These are phyloP conservation scores for Mrakiaceae sp. DNA, from an alignment of 1,284 basidiomycete genomes.

Conservation along the genomic window DNA sequence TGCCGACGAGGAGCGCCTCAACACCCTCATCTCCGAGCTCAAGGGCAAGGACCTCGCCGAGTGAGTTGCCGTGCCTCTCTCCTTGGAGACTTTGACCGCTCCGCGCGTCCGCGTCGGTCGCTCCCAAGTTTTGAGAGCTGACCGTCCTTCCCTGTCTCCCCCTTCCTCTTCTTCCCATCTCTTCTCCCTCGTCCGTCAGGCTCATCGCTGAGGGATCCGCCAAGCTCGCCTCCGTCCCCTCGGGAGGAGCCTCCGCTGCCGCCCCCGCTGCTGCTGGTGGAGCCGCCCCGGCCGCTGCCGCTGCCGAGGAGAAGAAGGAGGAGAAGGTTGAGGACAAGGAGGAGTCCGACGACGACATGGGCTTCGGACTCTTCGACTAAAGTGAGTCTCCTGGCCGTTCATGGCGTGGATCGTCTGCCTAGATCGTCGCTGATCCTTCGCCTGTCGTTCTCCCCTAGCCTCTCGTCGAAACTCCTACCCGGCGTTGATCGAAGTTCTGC, in stretches of 20 bases:
- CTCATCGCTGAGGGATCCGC: slow-evolving; percentile 84
- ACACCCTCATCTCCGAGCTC: slow-evolving; percentile 83
- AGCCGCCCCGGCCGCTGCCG: slow-evolving; percentile 51
- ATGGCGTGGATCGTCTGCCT: background rate
- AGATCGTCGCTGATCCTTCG: too few relatives aligned
- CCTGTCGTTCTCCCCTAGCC: too few relatives aligned
- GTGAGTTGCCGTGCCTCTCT: slow-evolving; percentile 37
- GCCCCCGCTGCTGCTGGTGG: slow-evolving; percentile 43
- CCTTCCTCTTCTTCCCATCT: background rate
- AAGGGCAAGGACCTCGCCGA: slow-evolving; percentile 80
- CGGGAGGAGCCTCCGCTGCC: slow-evolving; percentile 32
- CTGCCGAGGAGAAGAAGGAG: slow-evolving; percentile 54
- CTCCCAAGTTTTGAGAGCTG: background rate
- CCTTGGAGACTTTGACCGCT: background rate
- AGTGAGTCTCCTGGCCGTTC: background rate
- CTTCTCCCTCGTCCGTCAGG: slow-evolving; percentile 32
- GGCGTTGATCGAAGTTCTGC: too few relatives aligned
- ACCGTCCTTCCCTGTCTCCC: background rate
- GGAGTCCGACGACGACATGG: slow-evolving; percentile 26
- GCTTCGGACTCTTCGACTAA: slow-evolving; percentile 14
- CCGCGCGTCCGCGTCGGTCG: background rate
- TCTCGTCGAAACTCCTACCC: too few relatives aligned
- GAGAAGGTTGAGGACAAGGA: slow-evolving; percentile 42
- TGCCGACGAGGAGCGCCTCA: slow-evolving; percentile 70
- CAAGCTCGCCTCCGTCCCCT: slow-evolving; percentile 83